Evolutionary conservation across 2,329 filamentous ascomycete species (phyloP).

Genomic region (Trichoderma sp.): DNA sequence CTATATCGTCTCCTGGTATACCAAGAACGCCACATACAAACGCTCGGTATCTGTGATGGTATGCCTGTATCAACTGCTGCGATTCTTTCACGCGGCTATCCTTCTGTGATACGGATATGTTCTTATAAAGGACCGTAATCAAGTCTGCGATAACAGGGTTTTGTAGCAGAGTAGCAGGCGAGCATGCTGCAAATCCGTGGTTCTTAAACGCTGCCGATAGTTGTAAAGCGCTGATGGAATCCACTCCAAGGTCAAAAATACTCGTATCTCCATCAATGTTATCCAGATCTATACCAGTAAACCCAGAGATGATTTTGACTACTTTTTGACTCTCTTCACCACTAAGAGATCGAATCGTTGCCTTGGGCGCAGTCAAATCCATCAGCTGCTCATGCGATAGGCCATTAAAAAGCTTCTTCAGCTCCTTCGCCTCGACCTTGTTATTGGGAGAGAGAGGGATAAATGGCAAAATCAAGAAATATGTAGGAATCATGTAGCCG

Average conservation of each 20-base stretch:
- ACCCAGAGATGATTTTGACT: constrained; percentile 56
- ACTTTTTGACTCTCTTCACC: constrained; percentile 52
- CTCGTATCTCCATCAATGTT: constrained; percentile 61
- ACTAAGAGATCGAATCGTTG: constrained; percentile 18
- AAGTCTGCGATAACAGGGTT: constrained; percentile 58
- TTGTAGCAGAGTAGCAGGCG: constrained; percentile 69
- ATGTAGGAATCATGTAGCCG: constrained; percentile 88
- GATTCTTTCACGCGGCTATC: constrained; percentile 48
- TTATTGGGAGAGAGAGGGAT: constrained; percentile 88
- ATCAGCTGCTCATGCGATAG: constrained; percentile 66
- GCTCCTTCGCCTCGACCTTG: constrained; percentile 75
- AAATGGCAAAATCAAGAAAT: constrained; percentile 70
- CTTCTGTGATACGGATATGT: background rate
- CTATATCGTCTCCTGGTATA: constrained; percentile 58
- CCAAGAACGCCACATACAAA: constrained; percentile 57
- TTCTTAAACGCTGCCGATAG: constrained; percentile 68
- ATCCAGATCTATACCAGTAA: constrained; percentile 51
- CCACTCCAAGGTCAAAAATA: constrained; percentile 84
- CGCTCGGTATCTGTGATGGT: constrained; percentile 62
- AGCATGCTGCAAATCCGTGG: constrained; percentile 62
- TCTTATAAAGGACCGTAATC: constrained; percentile 42
- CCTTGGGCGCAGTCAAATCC: constrained; percentile 48
- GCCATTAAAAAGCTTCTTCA: constrained; percentile 68
- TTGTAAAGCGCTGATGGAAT: constrained; percentile 81
- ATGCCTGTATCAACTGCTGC: constrained; percentile 65